Evolutionary conservation across 176 grass and related monocot species (phyloP).

Genomic region (Hordeum marinum): DNA sequence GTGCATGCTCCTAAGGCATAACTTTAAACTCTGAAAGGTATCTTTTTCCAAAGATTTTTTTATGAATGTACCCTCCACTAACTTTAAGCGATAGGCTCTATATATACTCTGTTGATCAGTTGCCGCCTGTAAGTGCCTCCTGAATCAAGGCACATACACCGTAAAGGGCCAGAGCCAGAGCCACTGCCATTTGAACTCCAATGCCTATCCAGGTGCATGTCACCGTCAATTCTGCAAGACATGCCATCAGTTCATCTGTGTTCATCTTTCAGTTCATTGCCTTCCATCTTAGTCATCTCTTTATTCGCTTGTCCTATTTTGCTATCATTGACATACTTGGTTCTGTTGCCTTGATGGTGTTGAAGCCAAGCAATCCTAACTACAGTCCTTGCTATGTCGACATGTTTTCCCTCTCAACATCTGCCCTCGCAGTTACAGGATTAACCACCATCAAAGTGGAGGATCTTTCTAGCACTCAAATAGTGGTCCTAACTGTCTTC

Average conservation of each 20-base stretch:
- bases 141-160: constrained; percentile 3
- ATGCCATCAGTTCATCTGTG: background rate
- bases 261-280: constrained; percentile 23
- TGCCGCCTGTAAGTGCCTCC: background rate
- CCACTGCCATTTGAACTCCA: background rate
- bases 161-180: background rate
- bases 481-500: constrained; percentile 46
- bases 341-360: constrained; percentile 38
- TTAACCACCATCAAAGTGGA: constrained; percentile 63
- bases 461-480: constrained; percentile 60
- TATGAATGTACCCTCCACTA: background rate
- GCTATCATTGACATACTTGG: constrained; percentile 44
- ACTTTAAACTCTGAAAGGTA: background rate
- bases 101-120: background rate
- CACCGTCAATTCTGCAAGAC: background rate
- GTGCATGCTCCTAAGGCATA: background rate
- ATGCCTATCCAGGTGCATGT: constrained; percentile 15
- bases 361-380: constrained; percentile 32
- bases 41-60: background rate
- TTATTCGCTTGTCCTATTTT: constrained; percentile 52
- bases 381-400: constrained; percentile 37
- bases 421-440: constrained; percentile 63
- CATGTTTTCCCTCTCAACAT: constrained; percentile 58
- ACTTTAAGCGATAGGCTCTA: background rate
- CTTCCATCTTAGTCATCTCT: constrained; percentile 33